Percentiles rank a stretch among this genome's conserved stretches.
Conservation (phyloP, 2,329 filamentous ascomycete species). For the Hirsutella minnesotensis region DNA sequence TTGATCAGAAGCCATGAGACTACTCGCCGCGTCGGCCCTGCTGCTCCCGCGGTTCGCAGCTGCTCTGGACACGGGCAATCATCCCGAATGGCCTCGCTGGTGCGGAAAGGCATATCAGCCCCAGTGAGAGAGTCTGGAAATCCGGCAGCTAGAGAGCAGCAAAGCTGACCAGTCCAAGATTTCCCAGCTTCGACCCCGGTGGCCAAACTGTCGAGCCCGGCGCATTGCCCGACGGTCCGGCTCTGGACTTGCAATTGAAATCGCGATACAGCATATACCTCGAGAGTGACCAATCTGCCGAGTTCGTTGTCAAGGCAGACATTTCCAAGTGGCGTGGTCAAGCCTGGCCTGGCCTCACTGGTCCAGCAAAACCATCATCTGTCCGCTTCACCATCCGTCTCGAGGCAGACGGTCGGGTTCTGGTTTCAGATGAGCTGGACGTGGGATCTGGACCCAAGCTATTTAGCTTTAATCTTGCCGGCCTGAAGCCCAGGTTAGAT, state of each 20-base stretch:
- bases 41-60: constrained; percentile 1
- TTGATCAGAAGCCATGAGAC: neutral
- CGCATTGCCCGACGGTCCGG: constrained; percentile 16
- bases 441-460: constrained; percentile 22
- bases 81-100: constrained; percentile 32
- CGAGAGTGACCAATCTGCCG: constrained; percentile 24
- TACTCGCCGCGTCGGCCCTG: neutral
- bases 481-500: constrained; percentile 20
- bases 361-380: constrained; percentile 7
- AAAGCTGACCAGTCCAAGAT: too few relatives aligned
- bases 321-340: constrained; percentile 28
- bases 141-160: too few relatives aligned
- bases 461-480: constrained; percentile 22
- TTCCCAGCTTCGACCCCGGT: constrained; percentile 31
- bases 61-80: constrained; percentile 20
- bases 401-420: constrained; percentile 13
- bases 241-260: constrained; percentile 30
- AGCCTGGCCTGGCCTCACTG: constrained; percentile 19
- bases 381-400: constrained; percentile 26
- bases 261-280: constrained; percentile 36
- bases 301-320: constrained; percentile 30
- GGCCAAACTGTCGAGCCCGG: constrained; percentile 27
- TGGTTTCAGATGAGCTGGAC: constrained; percentile 21
- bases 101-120: constrained; percentile 34
- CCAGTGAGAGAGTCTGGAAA: constrained; percentile 17